These are phyloP conservation scores for Boechera retrofracta DNA, from an alignment of 345 rosid genomes.

Conservation along the genomic window DNA sequence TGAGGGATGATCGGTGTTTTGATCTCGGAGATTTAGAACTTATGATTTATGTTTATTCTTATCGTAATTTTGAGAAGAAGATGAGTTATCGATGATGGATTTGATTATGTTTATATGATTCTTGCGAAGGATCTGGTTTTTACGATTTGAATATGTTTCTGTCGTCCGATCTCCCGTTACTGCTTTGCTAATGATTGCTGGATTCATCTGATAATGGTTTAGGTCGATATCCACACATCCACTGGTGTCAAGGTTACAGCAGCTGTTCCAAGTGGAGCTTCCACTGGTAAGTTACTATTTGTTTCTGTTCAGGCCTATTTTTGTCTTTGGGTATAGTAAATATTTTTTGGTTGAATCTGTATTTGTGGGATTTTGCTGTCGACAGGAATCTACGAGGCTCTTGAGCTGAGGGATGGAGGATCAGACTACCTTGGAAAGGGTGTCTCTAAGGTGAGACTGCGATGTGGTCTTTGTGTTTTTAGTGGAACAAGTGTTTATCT, in stretches of 20 bases:
- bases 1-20: constrained; percentile 14
- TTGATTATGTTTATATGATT: constrained; percentile 5
- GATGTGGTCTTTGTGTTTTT: not conserved
- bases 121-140: constrained; percentile 17
- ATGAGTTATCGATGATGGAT: not conserved
- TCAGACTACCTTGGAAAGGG: constrained; percentile 97
- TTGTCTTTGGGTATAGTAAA: not conserved
- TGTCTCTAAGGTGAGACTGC: constrained; percentile 67
- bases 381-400: constrained; percentile 90
- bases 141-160: not conserved
- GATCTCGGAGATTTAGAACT: not conserved
- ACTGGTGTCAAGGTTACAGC: constrained; percentile 69
- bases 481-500: not conserved
- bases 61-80: not conserved
- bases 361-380: not conserved
- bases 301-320: not conserved
- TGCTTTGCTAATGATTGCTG: constrained; percentile 9
- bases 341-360: constrained; percentile 9
- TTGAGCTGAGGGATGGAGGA: constrained; percentile 96
- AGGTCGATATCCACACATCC: constrained; percentile 74
- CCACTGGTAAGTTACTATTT: constrained; percentile 66
- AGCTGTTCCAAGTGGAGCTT: constrained; percentile 98
- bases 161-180: no score
- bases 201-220: not conserved
- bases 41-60: constrained; percentile 8